Evolutionary conservation across 768 basidiomycete genomes (phyloP), one percentile per base, ranked within the genome.

Genomic region (Leucosporidium scottii): DNA sequence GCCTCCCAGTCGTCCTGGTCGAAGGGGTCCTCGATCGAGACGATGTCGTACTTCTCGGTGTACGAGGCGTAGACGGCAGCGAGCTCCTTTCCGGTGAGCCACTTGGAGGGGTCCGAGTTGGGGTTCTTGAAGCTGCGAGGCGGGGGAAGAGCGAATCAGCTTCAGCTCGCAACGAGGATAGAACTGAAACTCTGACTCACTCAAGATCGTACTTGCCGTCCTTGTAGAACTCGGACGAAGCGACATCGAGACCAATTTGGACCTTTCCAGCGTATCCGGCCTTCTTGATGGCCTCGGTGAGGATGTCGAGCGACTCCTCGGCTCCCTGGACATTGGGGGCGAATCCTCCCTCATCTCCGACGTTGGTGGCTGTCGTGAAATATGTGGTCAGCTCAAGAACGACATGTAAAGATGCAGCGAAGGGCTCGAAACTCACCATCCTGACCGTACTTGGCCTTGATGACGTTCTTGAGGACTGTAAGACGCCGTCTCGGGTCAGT

Each of bases 1-100:
- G 93, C 91, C 78, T 91, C 92, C 91, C 92, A 97, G 82, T 99
- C 96, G 78, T 99, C 96, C 83, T 99, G 93, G 81, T 98, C 94
- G 81, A 99, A 99, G 79, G 96, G 94, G 80, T 99, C 96, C 82
- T 94, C 93, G 74, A 93, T 85, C 39, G 91, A 93, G 65, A 72
- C 70, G 73, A 97, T 98, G 68, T 93, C 93, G 83, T 98, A 97
- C 81, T 93, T 88, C 81, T 91, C 83, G 78, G 89, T 81, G 78
- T 91, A 90, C 75, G 82, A 76, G 73, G 92, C 79, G 84, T 98
- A 99, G 76, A 93, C 82, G 61, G 93, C 89, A 28, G 92, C 94
- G 76, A 99, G 91, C 82, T 98, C 85, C 61, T 83, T 81, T 72
- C 94, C 96, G 48, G 89, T 82, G 81, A 97, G 88, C 91, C 90